Base-by-base conservation (phyloP, 495 filamentous ascomycete genomes). In the Aspergillus campestris region DNA sequence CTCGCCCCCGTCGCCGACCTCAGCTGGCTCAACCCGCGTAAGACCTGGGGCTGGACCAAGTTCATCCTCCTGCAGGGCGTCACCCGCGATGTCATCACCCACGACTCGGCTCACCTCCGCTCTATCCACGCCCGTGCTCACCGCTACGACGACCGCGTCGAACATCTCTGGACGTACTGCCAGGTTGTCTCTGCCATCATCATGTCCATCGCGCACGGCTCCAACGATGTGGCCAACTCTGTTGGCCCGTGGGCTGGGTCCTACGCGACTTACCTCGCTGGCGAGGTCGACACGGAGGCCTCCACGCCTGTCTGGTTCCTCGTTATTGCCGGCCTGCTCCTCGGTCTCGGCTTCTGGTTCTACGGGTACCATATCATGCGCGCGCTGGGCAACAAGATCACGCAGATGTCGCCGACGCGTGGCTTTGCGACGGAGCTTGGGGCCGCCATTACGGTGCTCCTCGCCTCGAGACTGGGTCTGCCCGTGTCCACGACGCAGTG, bases 341-440 rank as follows among this genome's bases (percentile, higher is more conserved):
- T 86, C 12, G 72, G 79, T 34, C 63, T 79, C 44, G 83, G 83
- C 7, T 68, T 86, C 51, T 83, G 80, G 75, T 79, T 80, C 53
- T 87, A 80, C 51, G 83, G 83, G 13, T 86, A 80, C 65, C 72
- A 86, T 48, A 84, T 87, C 60, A 83, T 87, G 66, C 66, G 71
- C 34, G 74, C 79, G 48, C 67, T 87, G 44, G 83, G 82, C 11
- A 86, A 86, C 64, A 72, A 75, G 47, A 75, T 87, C 57, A 86
- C 82, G 0, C 73, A 81, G 40, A 76, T 82, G 64, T 82, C 78
- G 7, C 83, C 82, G 3, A 80, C 77, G 7, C 73, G 81, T 49
- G 83, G 82, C 14, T 86, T 78, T 59, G 75, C 75, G 27, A 80
- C 83, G 63, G 83, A 86, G 58, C 69, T 87, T 6, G 83, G 83